phyloP scores from a whole-genome alignment of 805 yeast species.

The Lachancea waltii region DNA sequence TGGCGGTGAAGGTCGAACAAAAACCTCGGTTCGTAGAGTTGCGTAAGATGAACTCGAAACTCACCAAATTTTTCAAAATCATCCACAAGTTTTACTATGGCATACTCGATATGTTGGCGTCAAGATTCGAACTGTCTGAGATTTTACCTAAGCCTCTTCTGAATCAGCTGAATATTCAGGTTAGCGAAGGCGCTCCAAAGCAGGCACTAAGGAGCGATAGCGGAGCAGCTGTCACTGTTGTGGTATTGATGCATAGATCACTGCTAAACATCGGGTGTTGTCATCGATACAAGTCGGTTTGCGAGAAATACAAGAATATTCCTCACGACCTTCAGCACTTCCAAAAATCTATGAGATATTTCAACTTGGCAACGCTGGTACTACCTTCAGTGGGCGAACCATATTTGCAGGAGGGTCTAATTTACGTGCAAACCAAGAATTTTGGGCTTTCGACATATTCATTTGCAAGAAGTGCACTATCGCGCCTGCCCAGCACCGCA shows the following conservation, averaged over 20 bases:
- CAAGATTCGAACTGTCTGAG: constrained; percentile 3
- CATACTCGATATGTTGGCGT: constrained; percentile 5
- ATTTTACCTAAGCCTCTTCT: constrained; percentile 6
- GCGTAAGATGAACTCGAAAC: constrained; percentile 10
- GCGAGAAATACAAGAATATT: constrained; percentile 37
- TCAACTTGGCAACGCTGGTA: constrained; percentile 47
- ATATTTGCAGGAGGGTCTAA: constrained; percentile 30
- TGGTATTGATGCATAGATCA: constrained; percentile 18
- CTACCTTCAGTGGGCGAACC: constrained; percentile 65
- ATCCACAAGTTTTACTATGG: constrained; percentile 12
- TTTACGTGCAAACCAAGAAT: constrained; percentile 23
- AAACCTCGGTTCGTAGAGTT: constrained; percentile 7
- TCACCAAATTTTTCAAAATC: constrained; percentile 10
- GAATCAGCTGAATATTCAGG: constrained; percentile 3
- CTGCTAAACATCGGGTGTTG: constrained; percentile 49
- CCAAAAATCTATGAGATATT: constrained; percentile 40
- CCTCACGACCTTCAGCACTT: constrained; percentile 36
- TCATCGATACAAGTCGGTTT: constrained; percentile 48
- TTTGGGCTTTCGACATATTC: constrained; percentile 22
- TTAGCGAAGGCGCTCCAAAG: not conserved
- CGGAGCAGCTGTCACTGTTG: constrained; percentile 1
- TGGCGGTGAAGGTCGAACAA: constrained; percentile 7
- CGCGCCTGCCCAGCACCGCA: constrained; percentile 43
- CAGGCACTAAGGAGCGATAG: not conserved
- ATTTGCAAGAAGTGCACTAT: constrained; percentile 45